Conservation (phyloP, 108 stramenopile genomes). For the Stephanodiscus triporus region DNA sequence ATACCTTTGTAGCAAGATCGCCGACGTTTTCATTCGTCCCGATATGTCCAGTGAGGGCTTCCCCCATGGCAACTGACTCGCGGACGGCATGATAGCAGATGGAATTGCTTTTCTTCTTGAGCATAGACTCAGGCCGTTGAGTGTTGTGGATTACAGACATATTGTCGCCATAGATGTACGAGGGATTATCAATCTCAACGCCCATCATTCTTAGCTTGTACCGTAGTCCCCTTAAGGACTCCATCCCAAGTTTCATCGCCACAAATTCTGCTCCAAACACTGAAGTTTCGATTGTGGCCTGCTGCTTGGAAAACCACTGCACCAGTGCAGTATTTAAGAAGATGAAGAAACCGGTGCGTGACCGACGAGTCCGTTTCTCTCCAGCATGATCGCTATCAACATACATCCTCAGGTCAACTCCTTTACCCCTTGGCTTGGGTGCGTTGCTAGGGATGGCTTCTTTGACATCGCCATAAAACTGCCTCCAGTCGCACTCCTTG, state of each 20-base stretch:
- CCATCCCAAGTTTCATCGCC: conserved; percentile 9
- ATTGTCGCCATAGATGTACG: too few relatives aligned
- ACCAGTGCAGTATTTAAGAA: not conserved
- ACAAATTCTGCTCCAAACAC: conserved; percentile 15
- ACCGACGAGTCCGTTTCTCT: not conserved
- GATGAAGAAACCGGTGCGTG: not conserved
- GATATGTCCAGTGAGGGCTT: conserved; percentile 4
- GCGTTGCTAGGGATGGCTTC: conserved; percentile 13
- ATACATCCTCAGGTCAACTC: not conserved
- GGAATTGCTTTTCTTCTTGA: too few relatives aligned
- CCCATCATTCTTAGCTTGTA: conserved; percentile 22
- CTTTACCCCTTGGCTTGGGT: conserved; percentile 10
- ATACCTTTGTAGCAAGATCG: too few relatives aligned
- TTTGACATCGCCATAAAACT: conserved; percentile 19
- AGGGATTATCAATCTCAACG: not conserved
- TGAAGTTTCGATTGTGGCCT: conserved; percentile 6
- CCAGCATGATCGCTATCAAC: conserved; percentile 3
- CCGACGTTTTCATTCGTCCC: too few relatives aligned
- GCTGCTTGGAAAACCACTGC: conserved; percentile 6
- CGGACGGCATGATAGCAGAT: conserved; percentile 4
- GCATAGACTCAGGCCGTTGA: not conserved
- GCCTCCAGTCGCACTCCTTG: not conserved
- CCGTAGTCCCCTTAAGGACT: not conserved
- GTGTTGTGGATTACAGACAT: not conserved
- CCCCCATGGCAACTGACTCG: conserved; percentile 16